Percentiles rank a stretch among this genome's conserved stretches.
Evolutionary conservation across 2,329 filamentous ascomycete species (phyloP).

Genomic region (Neofusicoccum kwambonambiense): DNA sequence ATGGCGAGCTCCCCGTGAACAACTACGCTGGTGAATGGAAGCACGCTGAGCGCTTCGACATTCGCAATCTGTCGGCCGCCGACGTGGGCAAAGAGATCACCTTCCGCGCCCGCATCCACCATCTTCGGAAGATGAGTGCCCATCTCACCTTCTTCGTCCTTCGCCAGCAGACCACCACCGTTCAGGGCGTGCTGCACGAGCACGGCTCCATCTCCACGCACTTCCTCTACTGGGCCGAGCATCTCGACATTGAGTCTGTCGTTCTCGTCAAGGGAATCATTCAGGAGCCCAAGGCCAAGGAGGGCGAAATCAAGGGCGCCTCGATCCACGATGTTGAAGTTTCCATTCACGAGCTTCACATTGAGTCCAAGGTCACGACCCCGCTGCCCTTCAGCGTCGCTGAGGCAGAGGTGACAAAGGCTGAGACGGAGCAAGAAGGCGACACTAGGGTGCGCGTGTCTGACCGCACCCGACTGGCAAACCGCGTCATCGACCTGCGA

Average conservation of each 20-base stretch:
- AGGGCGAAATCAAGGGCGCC: slow-evolving; percentile 70
- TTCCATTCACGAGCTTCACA: slow-evolving; percentile 63
- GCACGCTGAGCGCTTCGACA: slow-evolving; percentile 47
- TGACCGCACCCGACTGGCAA: slow-evolving; percentile 71
- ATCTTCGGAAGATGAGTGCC: slow-evolving; percentile 76
- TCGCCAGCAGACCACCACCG: slow-evolving; percentile 76
- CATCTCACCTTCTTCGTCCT: slow-evolving; percentile 83
- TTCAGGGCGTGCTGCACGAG: slow-evolving; percentile 76
- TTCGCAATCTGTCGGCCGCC: slow-evolving; percentile 53
- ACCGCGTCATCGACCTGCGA: slow-evolving; percentile 79
- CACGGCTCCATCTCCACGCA: slow-evolving; percentile 64
- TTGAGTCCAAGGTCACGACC: slow-evolving; percentile 61
- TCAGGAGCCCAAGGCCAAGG: slow-evolving; percentile 65
- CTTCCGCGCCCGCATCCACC: slow-evolving; percentile 73
- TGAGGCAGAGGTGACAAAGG: slow-evolving; percentile 63
- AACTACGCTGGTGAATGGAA: slow-evolving; percentile 55
- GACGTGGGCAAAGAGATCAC: slow-evolving; percentile 59
- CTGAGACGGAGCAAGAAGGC: slow-evolving; percentile 55
- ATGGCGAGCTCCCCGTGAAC: slow-evolving; percentile 59
- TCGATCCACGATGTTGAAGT: slow-evolving; percentile 76
- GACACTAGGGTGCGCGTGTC: slow-evolving; percentile 61
- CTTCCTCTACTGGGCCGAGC: slow-evolving; percentile 86
- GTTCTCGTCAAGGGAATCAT: slow-evolving; percentile 73
- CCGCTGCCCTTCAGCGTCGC: slow-evolving; percentile 68
- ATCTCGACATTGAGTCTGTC: slow-evolving; percentile 74